Evolutionary conservation across 805 yeast genomes (phyloP), one percentile per base, ranked within the genome.

Genomic region (Candida coquimbonensis): DNA sequence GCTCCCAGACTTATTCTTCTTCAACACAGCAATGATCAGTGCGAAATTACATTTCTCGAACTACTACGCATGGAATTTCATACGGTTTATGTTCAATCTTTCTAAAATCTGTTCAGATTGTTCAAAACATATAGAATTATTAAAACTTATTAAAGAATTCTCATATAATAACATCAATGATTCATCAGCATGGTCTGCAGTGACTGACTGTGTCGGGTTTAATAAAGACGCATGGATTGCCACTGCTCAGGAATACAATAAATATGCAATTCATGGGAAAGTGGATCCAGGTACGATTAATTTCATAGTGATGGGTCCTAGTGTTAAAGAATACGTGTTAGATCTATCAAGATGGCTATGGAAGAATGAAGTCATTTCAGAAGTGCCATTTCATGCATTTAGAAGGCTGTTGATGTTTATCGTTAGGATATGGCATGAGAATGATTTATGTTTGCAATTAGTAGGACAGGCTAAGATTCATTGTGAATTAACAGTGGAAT

Each of bases 21-120:
- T 53, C 7, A 24, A 47, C 1, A 52, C 61, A 0, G 54, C 63
- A 11, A 19, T 61, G 2, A 39, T 38, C 7, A 61, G 72, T 1
- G 70, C 64, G 1, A 47, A 49, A 9, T 43, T 55, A 5, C 74
- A 69, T 47, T 50, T 55, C 17, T 57, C 68, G 0, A 69, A 69
- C 45, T 69, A 67, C 43, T 69, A 69, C 44, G 61, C 71, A 7
- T 69, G 73, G 72, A 61, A 63, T 44, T 59, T 67, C n/a, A 40
- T 60, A 9, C 54, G 62, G 27, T 67, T 68, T 63, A 45, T 55
- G 13, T 57, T 52, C 27, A 66, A 64, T 46, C 44, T 54, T 9
- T 42, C 56, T 1, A 45, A 56, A 9, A 29, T 43, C 1, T 24
- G 26, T 24, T 11, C 42, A 1, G 21, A 35, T 3, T 39, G 46